Conservation (phyloP, 306 rosid species). For the Quercus alba region DNA sequence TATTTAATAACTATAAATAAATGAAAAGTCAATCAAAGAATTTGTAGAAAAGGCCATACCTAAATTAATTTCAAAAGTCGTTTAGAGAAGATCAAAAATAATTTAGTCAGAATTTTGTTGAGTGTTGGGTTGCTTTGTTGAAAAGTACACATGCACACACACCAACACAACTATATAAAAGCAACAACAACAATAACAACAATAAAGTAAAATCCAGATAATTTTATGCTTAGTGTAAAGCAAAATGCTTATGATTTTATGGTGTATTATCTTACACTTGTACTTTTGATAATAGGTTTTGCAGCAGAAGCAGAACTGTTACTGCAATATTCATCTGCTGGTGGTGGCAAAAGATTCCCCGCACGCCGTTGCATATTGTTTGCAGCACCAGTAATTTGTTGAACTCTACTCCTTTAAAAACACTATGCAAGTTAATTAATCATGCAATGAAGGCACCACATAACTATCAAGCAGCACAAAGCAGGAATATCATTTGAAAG, state of each 20-base stretch:
- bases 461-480: constrained; percentile 8
- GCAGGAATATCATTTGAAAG: not conserved
- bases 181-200: not conserved
- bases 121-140: too few relatives aligned
- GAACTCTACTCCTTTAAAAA: constrained; percentile 75
- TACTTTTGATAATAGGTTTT: constrained; percentile 50
- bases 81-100: too few relatives aligned
- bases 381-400: constrained; percentile 76
- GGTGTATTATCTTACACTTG: constrained; percentile 49
- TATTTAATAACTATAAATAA: too few relatives aligned
- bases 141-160: not conserved
- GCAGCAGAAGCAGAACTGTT: constrained; percentile 48
- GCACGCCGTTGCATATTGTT: constrained; percentile 65
- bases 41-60: too few relatives aligned
- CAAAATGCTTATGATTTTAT: not conserved
- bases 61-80: too few relatives aligned
- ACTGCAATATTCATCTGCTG: constrained; percentile 58
- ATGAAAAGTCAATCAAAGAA: too few relatives aligned
- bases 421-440: constrained; percentile 32
- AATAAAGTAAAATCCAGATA: not conserved
- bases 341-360: constrained; percentile 79
- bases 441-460: constrained; percentile 20
- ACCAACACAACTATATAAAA: not conserved
- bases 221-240: not conserved
- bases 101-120: too few relatives aligned